Conservation (phyloP, 768 basidiomycete species). For the Boletus insuetus region DNA sequence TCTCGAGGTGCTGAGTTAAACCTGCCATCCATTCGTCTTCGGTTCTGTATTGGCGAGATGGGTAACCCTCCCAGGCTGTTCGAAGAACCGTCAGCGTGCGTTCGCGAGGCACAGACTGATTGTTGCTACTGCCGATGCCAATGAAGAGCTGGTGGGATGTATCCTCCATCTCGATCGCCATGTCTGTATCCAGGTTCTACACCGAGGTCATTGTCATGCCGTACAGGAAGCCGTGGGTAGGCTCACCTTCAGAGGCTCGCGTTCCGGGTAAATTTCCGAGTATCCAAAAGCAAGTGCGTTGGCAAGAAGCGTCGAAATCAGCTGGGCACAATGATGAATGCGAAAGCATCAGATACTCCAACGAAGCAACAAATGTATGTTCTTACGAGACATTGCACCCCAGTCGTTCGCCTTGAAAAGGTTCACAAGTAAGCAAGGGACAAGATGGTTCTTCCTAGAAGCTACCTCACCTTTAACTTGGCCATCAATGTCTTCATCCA, state of each 20-base stretch:
- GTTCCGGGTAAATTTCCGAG: constrained; percentile 42
- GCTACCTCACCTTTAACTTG: constrained; percentile 50
- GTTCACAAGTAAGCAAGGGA: neutral
- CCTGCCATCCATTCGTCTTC: constrained; percentile 38
- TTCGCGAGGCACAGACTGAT: constrained; percentile 18
- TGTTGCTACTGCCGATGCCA: constrained; percentile 7
- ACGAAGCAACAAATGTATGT: fast-evolving
- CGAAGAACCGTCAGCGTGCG: constrained; percentile 12
- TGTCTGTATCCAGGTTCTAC: constrained; percentile 55
- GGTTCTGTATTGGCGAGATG: constrained; percentile 16
- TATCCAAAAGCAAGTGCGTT: constrained; percentile 49
- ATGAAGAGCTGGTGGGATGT: constrained; percentile 36
- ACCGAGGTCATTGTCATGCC: neutral
- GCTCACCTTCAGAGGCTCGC: constrained; percentile 50
- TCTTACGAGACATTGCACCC: constrained; percentile 62
- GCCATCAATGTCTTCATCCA: constrained; percentile 65
- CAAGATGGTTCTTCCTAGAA: neutral
- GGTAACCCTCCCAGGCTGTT: constrained; percentile 15
- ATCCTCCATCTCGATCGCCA: constrained; percentile 37
- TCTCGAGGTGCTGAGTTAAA: constrained; percentile 39
- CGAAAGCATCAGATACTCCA: neutral
- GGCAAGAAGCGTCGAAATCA: constrained; percentile 40
- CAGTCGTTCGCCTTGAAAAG: constrained; percentile 54
- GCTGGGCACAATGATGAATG: constrained; percentile 42
- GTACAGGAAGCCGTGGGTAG: neutral